Conservation (phyloP, 129 eudicot species). For the Deinandra increscens region DNA sequence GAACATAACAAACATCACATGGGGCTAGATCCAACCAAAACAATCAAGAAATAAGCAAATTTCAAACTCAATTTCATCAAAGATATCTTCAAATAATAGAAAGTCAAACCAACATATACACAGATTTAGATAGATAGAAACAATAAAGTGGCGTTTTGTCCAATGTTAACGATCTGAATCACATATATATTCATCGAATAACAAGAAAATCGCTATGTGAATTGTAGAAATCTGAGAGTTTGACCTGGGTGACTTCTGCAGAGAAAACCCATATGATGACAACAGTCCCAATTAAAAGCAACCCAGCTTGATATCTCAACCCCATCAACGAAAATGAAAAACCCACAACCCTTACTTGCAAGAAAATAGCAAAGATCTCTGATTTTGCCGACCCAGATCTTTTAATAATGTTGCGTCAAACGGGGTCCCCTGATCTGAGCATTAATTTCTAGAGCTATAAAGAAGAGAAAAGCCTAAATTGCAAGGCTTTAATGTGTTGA, state of each 20-base stretch:
- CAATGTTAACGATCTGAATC: constrained; percentile 12
- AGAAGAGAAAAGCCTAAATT: constrained; percentile 13
- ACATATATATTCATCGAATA: not conserved
- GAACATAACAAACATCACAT: constrained; percentile 17
- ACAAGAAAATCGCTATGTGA: not conserved
- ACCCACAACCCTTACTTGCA: constrained; percentile 29
- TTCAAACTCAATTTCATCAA: not conserved
- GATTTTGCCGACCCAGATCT: constrained; percentile 33
- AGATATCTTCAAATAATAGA: constrained; percentile 9
- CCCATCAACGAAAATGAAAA: constrained; percentile 54
- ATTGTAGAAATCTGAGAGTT: constrained; percentile 12
- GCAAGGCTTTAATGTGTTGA: not conserved
- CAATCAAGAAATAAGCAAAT: constrained; percentile 12
- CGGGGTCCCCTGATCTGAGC: constrained; percentile 29
- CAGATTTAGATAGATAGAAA: not conserved
- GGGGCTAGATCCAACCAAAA: constrained; percentile 11
- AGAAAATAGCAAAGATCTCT: constrained; percentile 32
- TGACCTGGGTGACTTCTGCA: constrained; percentile 99
- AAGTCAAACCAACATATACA: constrained; percentile 15
- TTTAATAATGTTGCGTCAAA: constrained; percentile 22
- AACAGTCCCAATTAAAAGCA: constrained; percentile 75
- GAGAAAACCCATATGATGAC: constrained; percentile 94
- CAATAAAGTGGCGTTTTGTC: not conserved
- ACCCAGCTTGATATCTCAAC: constrained; percentile 84
- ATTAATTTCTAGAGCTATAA: constrained; percentile 4